Base-by-base conservation (phyloP, 2,329 filamentous ascomycete genomes). In the Pleoardoris graminearum region DNA sequence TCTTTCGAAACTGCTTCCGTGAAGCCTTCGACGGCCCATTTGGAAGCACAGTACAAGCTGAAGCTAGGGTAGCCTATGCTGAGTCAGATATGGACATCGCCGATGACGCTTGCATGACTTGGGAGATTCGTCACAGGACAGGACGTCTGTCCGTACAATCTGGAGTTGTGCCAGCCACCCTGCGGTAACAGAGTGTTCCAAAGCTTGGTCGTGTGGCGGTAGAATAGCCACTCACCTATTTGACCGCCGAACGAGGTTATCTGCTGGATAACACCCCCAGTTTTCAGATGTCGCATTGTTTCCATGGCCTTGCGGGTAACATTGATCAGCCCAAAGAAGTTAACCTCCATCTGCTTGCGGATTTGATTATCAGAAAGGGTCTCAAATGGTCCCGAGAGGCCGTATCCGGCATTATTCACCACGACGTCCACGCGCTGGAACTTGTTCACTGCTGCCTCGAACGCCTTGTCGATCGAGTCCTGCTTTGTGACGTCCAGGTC, bases 331-430 rank as follows among this genome's bases (percentile, higher is more conserved):
- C 84, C 83, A 50, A 82, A 84, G 62, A 85, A 81, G 60, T 86
- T 86, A 53, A 82, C 77, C 44, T 86, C 80, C 67, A 86, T 78
- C 60, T 85, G 79, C 2, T 66, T 75, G 1, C 78, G 74, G 36
- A 82, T 78, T 25, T 82, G 75, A 2, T 74, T 63, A 1, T 83
- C 75, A 1, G 72, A 71, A 2, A 81, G 65, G 6, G 79, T 78
- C 60, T 86, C 83, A 42, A 85, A 78, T 1, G 79, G 76, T 11
- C 79, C 80, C 5, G 70, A 63, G 1, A 82, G 69, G n/a, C 80
- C 80, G 53, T 84, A 85, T 2, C 83, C 84, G 3, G 83, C 83
- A 44, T 85, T 85, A 70, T 85, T 85, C 53, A 84, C 77, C 4
- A 85, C 79, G 1, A 85, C 79, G 62, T 86, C 82, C 38, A 87